Evolutionary conservation across 257 asterid species (phyloP).

Genomic region (Salvia rosmarinus): DNA sequence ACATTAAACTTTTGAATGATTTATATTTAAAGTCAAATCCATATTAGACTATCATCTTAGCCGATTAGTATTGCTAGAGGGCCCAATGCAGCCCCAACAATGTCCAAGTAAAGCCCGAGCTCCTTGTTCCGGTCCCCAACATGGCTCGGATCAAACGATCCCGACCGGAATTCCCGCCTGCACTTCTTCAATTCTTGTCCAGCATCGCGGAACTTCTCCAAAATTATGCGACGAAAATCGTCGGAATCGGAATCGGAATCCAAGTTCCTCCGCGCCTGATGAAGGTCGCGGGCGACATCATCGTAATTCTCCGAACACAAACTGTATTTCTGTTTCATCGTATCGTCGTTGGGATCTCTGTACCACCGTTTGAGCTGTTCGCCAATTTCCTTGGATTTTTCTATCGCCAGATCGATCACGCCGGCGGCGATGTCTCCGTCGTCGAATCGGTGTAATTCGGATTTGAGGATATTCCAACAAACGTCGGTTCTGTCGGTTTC

Average conservation of each 20-base stretch:
- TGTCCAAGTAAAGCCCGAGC: background rate
- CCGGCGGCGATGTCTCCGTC: slow-evolving; percentile 6
- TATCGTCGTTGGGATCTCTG: background rate
- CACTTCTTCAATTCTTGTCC: background rate
- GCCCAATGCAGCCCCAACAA: background rate
- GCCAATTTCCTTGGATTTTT: slow-evolving; percentile 10
- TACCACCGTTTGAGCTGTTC: slow-evolving; percentile 4
- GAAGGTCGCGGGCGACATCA: background rate
- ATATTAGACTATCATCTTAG: no score
- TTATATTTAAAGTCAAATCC: no score
- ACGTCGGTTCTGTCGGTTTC: slow-evolving; percentile 5
- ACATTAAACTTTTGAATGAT: no score
- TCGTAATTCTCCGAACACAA: background rate
- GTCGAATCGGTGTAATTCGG: slow-evolving; percentile 19
- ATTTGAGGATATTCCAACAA: slow-evolving; percentile 31
- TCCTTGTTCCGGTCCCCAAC: background rate
- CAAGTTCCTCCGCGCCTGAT: background rate
- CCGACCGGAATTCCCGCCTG: background rate
- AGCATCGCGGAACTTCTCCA: no score
- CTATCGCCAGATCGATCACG: slow-evolving; percentile 32
- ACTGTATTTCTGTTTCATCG: background rate
- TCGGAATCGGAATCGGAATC: background rate
- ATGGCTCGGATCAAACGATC: background rate
- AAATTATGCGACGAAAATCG: no score
- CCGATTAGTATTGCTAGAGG: no score